Evolutionary conservation across 495 filamentous ascomycete genomes (phyloP).

Genomic region (Trichocladium uniseriatum): DNA sequence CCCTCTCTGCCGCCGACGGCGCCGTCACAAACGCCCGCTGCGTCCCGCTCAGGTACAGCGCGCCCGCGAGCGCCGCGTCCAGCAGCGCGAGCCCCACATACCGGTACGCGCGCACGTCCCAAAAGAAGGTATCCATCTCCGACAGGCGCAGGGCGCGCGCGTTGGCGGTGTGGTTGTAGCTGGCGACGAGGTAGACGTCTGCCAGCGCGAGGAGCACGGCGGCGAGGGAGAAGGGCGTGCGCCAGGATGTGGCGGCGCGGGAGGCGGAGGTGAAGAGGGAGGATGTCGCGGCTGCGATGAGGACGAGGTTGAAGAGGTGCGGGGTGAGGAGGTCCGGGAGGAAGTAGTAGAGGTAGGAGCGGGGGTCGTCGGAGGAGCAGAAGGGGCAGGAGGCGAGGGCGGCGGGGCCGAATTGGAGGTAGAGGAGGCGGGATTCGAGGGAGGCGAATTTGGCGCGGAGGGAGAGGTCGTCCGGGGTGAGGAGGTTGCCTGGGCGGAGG

Average conservation of each 20-base stretch:
- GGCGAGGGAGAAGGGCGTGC: slow-evolving; percentile 55
- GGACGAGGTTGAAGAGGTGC: slow-evolving; percentile 64
- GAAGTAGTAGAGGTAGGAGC: slow-evolving; percentile 71
- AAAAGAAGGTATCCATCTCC: slow-evolving; percentile 60
- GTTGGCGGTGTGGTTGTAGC: slow-evolving; percentile 56
- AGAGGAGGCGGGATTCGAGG: slow-evolving; percentile 64
- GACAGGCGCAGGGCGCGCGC: slow-evolving; percentile 44
- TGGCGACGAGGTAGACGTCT: slow-evolving; percentile 51
- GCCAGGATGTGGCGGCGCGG: slow-evolving; percentile 52
- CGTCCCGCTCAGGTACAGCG: slow-evolving; percentile 67
- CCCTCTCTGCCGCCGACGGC: slow-evolving; percentile 36
- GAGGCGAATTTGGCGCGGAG: slow-evolving; percentile 60
- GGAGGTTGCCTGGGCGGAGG: slow-evolving; percentile 43
- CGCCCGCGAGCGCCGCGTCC: slow-evolving; percentile 49
- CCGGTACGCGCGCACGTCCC: slow-evolving; percentile 53
- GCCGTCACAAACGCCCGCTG: slow-evolving; percentile 50
- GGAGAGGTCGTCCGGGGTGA: slow-evolving; percentile 52
- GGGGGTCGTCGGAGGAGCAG: slow-evolving; percentile 64
- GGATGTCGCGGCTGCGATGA: slow-evolving; percentile 59
- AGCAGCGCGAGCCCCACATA: slow-evolving; percentile 48
- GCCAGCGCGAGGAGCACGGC: slow-evolving; percentile 47
- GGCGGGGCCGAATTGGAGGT: slow-evolving; percentile 71
- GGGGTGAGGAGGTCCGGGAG: slow-evolving; percentile 63
- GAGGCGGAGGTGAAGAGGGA: slow-evolving; percentile 37
- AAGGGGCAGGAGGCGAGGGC: slow-evolving; percentile 66